Percentiles rank a stretch among this genome's conserved stretches.
Evolutionary conservation across 192 early-diverging fungal genomes (phyloP).

Genomic region (Mortierella claussenii): DNA sequence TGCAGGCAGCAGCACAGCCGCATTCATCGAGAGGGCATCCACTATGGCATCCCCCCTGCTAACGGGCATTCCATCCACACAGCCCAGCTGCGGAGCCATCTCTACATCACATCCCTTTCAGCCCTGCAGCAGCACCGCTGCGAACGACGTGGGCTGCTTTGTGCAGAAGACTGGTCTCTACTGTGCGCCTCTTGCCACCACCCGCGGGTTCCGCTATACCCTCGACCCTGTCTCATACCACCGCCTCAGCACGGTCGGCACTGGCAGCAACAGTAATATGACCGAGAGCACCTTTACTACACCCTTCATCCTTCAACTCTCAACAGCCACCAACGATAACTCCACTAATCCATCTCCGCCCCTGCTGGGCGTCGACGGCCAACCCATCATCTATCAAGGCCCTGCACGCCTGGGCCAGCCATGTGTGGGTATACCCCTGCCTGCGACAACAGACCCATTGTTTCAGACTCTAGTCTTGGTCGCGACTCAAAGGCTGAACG

Average conservation of each 20-base stretch:
- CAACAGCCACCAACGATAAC: slow-evolving; percentile 24
- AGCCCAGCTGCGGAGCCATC: slow-evolving; percentile 34
- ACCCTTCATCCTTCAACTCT: slow-evolving; percentile 7
- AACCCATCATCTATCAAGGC: slow-evolving; percentile 23
- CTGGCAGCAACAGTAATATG: not conserved
- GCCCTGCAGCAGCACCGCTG: slow-evolving; percentile 4
- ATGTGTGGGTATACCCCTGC: slow-evolving; percentile 18
- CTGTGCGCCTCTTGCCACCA: slow-evolving; percentile 38
- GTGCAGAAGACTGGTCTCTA: slow-evolving; percentile 26
- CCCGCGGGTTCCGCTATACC: slow-evolving; percentile 30
- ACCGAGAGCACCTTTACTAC: not conserved
- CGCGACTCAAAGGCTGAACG: slow-evolving; percentile 22
- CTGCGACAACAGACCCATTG: slow-evolving; percentile 14
- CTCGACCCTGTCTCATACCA: slow-evolving; percentile 7
- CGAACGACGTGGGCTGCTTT: slow-evolving; percentile 25
- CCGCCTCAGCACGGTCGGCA: too few relatives aligned
- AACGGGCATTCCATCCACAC: slow-evolving; percentile 26
- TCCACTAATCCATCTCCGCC: slow-evolving; percentile 14
- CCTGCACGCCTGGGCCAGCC: slow-evolving; percentile 28
- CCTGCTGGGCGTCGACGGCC: slow-evolving; percentile 22
- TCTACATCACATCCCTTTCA: slow-evolving; percentile 11
- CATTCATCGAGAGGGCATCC: too few relatives aligned
- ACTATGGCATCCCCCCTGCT: slow-evolving; percentile 26
- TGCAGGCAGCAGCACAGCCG: too few relatives aligned
- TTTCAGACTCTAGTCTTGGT: slow-evolving; percentile 30